phyloP scores from a whole-genome alignment of 2,329 filamentous ascomycete genomes.

The Cytospora leucostoma region DNA sequence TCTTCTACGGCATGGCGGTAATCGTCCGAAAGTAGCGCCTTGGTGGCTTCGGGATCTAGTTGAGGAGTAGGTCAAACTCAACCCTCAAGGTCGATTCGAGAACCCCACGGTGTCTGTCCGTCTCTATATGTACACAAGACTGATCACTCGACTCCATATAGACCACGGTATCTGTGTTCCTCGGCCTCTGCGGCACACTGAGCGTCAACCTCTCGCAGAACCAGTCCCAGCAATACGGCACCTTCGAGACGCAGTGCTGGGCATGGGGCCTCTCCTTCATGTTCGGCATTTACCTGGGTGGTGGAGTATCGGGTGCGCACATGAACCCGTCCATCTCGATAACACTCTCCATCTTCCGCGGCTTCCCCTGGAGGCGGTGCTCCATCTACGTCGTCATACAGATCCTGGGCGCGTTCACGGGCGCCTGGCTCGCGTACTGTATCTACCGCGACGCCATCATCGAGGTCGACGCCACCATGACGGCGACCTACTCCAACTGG shows the following conservation, averaged over 20 bases:
- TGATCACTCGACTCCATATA: not conserved
- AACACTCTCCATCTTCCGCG: conserved; percentile 39
- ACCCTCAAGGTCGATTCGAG: not conserved
- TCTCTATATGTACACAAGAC: not conserved
- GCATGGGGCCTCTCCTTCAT: conserved; percentile 38
- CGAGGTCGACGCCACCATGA: conserved; percentile 36
- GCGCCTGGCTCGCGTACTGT: conserved; percentile 36
- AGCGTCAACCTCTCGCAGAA: conserved; percentile 34
- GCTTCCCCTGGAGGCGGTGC: conserved; percentile 41
- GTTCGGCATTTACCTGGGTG: conserved; percentile 37
- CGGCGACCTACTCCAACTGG: conserved; percentile 37
- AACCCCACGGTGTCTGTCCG: not conserved
- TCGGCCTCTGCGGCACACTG: conserved; percentile 34
- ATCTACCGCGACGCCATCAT: conserved; percentile 37
- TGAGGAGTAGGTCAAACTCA: too few species aligned
- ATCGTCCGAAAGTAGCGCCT: too few species aligned
- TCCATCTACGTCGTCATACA: conserved; percentile 36
- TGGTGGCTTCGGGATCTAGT: too few species aligned
- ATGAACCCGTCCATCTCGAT: conserved; percentile 42
- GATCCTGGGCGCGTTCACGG: conserved; percentile 36
- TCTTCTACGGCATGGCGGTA: too few species aligned
- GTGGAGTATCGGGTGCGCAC: conserved; percentile 35
- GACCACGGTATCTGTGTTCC: conserved; percentile 34
- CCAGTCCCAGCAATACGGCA: conserved; percentile 32
- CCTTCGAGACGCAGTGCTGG: conserved; percentile 35